Conservation (phyloP, 2,329 filamentous ascomycete species). For the Claviceps paspali region DNA sequence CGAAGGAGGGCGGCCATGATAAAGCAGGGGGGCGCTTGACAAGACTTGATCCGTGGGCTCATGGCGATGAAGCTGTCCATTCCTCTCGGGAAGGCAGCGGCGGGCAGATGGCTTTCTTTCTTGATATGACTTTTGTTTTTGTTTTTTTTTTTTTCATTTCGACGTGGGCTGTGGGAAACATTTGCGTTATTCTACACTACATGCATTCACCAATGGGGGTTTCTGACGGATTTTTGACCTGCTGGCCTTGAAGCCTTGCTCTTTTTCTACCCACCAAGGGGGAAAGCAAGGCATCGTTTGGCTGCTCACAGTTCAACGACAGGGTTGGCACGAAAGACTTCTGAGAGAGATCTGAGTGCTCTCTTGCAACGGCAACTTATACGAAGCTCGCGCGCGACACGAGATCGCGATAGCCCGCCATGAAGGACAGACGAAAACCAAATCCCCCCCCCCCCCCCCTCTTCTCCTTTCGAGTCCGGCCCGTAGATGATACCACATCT, state of each 20-base stretch:
- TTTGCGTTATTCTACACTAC: slow-evolving; percentile 11
- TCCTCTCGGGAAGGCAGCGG: slow-evolving; percentile 8
- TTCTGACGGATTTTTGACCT: slow-evolving; percentile 27
- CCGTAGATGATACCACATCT: not conserved
- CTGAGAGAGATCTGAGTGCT: slow-evolving; percentile 24
- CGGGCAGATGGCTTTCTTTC: slow-evolving; percentile 15
- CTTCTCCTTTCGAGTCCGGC: not conserved
- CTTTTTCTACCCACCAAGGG: too few relatives aligned
- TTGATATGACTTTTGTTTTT: too few relatives aligned
- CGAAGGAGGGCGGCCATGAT: too few relatives aligned
- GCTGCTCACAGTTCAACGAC: not conserved
- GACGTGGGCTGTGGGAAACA: slow-evolving; percentile 14
- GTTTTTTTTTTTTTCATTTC: slow-evolving; percentile 14
- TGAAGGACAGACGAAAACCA: too few relatives aligned
- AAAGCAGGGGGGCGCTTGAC: slow-evolving; percentile 38
- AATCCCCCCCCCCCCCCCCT: too few relatives aligned
- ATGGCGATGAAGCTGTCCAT: slow-evolving; percentile 14
- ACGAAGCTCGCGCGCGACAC: too few relatives aligned
- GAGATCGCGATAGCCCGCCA: too few relatives aligned
- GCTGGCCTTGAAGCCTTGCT: slow-evolving; percentile 14
- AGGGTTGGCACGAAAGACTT: slow-evolving; percentile 7
- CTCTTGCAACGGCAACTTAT: slow-evolving; percentile 5
- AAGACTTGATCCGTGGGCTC: slow-evolving; percentile 23
- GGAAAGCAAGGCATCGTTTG: too few relatives aligned
- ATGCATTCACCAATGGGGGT: slow-evolving; percentile 18